Evolutionary conservation across 805 yeast genomes (phyloP), one percentile per base, ranked within the genome.

Genomic region (Ogataea pini): DNA sequence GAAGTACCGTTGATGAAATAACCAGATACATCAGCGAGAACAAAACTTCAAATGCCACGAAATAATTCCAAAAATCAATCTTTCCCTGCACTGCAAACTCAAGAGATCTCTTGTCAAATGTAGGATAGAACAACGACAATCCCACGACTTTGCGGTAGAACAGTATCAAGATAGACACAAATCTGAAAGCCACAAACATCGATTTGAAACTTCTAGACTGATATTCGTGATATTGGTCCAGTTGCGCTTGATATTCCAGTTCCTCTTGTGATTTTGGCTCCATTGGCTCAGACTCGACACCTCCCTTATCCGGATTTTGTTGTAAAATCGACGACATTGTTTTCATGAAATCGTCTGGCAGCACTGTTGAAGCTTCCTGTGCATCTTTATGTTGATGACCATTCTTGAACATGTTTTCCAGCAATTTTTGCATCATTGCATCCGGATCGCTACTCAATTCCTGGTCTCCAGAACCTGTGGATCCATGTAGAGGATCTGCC

Each of bases 311-410:
- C 46, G 25, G 53, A 46, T 43, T 46, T 13, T 47, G 48, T n/a
- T 47, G 50, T 17, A 64, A 37, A 14, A 63, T 42, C 2, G 65
- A 55, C 1, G 63, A 55, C 61, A 64, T 54, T 2, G 60, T 57
- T 24, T 61, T 62, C 65, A 64, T 61, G 40, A 64, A 59, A 39
- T 65, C 67, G 16, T 60, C 59, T 19, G 64, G 65, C n/a, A 56
- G 40, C 9, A 48, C 41, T 8, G 54, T 34, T 17, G 42, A 31
- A 7, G 34, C 47, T 16, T 22, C 42, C 24, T 10, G 22, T 3
- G 25, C 42, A 14, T 40, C 25, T 20, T 46, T 36, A 27, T 52
- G 52, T 13, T 46, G 48, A 29, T 55, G 58, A 5, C 55, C 56
- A 17, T 51, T 53, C 9, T 50, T 39, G 49, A 58, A 32, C 29